These are phyloP conservation scores for Thraustotheca clavata DNA, from an alignment of 352 stramenopile genomes.

Conservation along the genomic window DNA sequence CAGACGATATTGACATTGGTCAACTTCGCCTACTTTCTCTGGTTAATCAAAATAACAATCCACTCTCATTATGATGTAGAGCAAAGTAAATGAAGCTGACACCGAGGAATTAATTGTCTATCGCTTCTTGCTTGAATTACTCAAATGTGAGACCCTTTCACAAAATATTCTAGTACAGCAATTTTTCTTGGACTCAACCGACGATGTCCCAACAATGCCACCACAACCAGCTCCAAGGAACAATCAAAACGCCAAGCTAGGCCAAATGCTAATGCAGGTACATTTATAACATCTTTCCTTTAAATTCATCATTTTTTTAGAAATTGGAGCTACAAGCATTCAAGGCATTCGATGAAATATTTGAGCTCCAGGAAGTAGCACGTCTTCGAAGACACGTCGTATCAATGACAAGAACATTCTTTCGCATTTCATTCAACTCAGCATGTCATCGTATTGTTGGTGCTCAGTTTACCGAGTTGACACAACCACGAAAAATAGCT, in stretches of 20 bases:
- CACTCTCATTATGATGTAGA: not conserved
- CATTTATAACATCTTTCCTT: not conserved
- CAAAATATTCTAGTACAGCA: not conserved
- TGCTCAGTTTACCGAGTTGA: conserved; percentile 7
- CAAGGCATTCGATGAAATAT: conserved; percentile 13
- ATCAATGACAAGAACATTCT: conserved; percentile 9
- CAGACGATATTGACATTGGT: not conserved
- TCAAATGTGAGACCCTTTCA: not conserved
- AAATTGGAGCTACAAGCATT: conserved; percentile 13
- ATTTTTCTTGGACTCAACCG: conserved; percentile 9
- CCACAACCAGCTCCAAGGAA: not conserved
- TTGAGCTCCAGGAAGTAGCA: conserved; percentile 14
- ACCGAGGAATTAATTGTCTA: not conserved
- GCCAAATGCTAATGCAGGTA: conserved; percentile 14
- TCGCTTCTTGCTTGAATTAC: conserved; percentile 4
- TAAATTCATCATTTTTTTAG: not conserved
- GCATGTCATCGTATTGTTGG: conserved; percentile 15
- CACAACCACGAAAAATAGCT: not conserved
- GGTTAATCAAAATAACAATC: not conserved
- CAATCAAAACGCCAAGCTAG: not conserved
- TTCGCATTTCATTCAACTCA: conserved; percentile 14
- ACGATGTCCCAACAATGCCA: not conserved
- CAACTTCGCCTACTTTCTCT: not conserved
- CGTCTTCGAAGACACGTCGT: not conserved
- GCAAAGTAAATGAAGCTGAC: not conserved